Evolutionary conservation across 1,139 yeast species (phyloP), one percentile per base, ranked within the genome.

Genomic region (Scheffersomyces insectosa): DNA sequence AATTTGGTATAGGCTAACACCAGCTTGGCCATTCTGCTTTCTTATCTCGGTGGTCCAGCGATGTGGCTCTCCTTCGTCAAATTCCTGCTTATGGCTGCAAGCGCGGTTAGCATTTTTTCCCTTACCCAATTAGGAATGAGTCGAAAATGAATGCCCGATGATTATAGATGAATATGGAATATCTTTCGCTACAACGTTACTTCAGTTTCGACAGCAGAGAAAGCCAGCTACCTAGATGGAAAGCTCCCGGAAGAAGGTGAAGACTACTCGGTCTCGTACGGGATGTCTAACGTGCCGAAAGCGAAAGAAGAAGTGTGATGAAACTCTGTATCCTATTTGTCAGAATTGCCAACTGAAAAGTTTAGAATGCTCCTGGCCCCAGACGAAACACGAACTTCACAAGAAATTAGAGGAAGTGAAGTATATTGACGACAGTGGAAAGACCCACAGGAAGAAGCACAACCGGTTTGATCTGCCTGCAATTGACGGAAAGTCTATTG

Each of bases 301-400:
- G 45, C 62, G 72, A n/a, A 66, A 63, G 53, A 70, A 66, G 56
- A 70, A 69, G 49, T 70, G 76, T 53, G 76, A 70, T 54, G 76
- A 70, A 52, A 49, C 51, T 20, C 63, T 61, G 59, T 70, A 62
- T 44, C 75, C 75, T 4, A 44, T 42, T 5, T 70, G 76, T 54
- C 52, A 52, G 30, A 65, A 65, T 44, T 70, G 75, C 49, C 47
- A 51, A 37, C 36, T 39, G 10, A 66, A 61, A 43, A 44, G 49
- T 23, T 46, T 67, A 28, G 43, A 44, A 23, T 70, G 76, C 51
- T 51, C 53, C 31, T 70, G 76, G 76, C 70, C 73, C 3, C 49
- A 43, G 11, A 52, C 56, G 36, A 65, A 62, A 33, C 64, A 62
- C 34, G 64, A 63, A 41, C 43, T 64, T 6, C 55, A 58, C 38